Evolutionary conservation across 1,284 basidiomycete genomes (phyloP).

Genomic region (Sanguinoderma infundibulare): DNA sequence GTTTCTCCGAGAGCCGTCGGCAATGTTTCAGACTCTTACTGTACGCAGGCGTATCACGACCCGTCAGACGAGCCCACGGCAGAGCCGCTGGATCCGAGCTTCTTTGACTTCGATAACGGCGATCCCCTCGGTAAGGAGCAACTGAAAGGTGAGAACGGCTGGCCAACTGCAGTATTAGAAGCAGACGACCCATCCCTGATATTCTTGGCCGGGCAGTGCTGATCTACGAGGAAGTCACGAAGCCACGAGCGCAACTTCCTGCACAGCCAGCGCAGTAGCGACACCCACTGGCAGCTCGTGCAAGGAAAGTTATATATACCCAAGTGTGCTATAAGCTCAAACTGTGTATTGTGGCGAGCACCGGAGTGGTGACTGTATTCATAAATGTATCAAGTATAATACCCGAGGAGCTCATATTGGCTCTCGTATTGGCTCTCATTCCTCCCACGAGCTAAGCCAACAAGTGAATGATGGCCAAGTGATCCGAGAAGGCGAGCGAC

Average conservation of each 20-base stretch:
- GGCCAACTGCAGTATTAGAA: not conserved
- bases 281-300: not conserved
- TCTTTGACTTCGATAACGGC: conserved; percentile 89
- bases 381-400: conserved; percentile 26
- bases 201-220: conserved; percentile 43
- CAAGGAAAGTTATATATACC: conserved; percentile 14
- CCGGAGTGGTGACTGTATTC: conserved; percentile 10
- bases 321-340: conserved; percentile 6
- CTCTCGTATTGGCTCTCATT: too few species aligned
- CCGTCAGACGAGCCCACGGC: conserved; percentile 87
- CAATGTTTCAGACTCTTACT: not conserved
- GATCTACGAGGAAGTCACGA: conserved; percentile 62
- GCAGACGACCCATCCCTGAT: not conserved
- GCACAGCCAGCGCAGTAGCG: conserved; percentile 12
- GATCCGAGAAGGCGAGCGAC: too few species aligned
- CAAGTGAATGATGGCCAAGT: too few species aligned
- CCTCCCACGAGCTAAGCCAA: too few species aligned
- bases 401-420: conserved; percentile 19
- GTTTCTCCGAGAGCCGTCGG: not conserved
- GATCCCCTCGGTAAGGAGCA: conserved; percentile 69
- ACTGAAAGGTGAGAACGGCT: conserved; percentile 70
- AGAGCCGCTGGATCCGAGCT: conserved; percentile 79
- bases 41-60: conserved; percentile 82
- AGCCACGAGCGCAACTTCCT: conserved; percentile 21
- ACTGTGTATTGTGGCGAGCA: conserved; percentile 9